Evolutionary conservation across 768 basidiomycete genomes (phyloP).

Genomic region (Tricholoma saponaceum): DNA sequence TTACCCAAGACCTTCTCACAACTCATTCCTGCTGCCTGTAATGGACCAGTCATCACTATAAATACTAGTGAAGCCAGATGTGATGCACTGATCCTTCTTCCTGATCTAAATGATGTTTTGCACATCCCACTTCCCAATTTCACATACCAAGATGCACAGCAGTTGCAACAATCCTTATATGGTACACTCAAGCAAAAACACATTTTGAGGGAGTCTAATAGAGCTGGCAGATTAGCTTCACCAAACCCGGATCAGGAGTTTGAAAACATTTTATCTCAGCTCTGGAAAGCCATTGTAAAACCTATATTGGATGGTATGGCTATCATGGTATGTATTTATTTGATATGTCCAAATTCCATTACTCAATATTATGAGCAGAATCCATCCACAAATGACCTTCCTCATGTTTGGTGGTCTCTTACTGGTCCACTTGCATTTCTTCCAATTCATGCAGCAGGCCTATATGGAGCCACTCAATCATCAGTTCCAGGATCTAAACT

Average conservation of each 20-base stretch:
- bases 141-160: neutral
- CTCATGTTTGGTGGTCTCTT: slow-evolving; percentile 12
- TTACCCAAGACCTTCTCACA: neutral
- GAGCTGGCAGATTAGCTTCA: neutral
- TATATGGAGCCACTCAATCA: slow-evolving; percentile 5
- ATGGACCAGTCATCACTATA: slow-evolving; percentile 16
- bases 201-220: neutral
- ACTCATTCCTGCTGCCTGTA: neutral
- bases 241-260: neutral
- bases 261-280: neutral
- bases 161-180: slow-evolving; percentile 3
- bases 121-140: slow-evolving; percentile 15
- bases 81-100: slow-evolving; percentile 18
- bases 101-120: slow-evolving; percentile 8
- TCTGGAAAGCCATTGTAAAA: too few relatives aligned
- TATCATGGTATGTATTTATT: too few relatives aligned
- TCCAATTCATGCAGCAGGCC: slow-evolving; percentile 18
- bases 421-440: slow-evolving; percentile 19
- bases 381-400: neutral
- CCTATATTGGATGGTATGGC: too few relatives aligned
- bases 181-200: neutral
- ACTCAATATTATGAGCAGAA: neutral
- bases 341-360: too few relatives aligned
- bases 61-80: slow-evolving; percentile 14
- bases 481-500: neutral